A percentile compares a stretch with the other conserved stretches of the same genome.
These are phyloP conservation scores for Mycena chlorophos DNA, from an alignment of 768 basidiomycete species.

Conservation along the genomic window DNA sequence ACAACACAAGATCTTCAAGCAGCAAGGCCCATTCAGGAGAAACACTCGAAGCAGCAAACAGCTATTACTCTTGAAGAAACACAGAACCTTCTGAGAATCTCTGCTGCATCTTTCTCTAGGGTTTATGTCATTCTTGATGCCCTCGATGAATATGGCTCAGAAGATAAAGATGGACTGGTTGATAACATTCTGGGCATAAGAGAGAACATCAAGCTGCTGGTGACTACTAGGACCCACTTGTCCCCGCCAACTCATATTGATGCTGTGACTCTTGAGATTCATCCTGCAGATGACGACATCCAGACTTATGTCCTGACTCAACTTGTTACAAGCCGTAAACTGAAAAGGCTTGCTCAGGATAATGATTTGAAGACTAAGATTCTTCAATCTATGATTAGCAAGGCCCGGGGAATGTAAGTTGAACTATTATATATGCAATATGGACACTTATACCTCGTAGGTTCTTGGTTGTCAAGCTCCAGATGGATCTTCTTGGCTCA, in stretches of 20 bases:
- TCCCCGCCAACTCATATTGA: too few relatives aligned
- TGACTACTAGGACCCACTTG: background rate
- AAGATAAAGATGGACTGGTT: background rate
- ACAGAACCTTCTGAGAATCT: background rate
- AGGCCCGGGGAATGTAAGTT: background rate
- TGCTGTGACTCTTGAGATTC: too few relatives aligned
- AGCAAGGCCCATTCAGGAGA: too few relatives aligned
- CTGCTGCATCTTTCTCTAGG: background rate
- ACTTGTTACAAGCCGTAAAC: too few relatives aligned
- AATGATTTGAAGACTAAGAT: too few relatives aligned
- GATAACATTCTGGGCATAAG: background rate
- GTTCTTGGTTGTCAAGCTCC: background rate
- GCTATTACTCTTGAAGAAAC: background rate
- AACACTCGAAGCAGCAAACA: too few relatives aligned
- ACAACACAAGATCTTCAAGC: too few relatives aligned
- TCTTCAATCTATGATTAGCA: too few relatives aligned
- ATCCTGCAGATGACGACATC: too few relatives aligned
- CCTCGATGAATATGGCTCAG: background rate
- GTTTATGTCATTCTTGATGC: background rate
- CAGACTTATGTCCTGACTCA: too few relatives aligned
- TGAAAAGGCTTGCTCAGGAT: too few relatives aligned
- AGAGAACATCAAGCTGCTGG: background rate
- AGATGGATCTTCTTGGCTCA: background rate
- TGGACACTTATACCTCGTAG: background rate
- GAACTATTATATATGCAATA: background rate